Base-by-base conservation (phyloP, 2,329 filamentous ascomycete genomes). In the Aspergillus fructus region DNA sequence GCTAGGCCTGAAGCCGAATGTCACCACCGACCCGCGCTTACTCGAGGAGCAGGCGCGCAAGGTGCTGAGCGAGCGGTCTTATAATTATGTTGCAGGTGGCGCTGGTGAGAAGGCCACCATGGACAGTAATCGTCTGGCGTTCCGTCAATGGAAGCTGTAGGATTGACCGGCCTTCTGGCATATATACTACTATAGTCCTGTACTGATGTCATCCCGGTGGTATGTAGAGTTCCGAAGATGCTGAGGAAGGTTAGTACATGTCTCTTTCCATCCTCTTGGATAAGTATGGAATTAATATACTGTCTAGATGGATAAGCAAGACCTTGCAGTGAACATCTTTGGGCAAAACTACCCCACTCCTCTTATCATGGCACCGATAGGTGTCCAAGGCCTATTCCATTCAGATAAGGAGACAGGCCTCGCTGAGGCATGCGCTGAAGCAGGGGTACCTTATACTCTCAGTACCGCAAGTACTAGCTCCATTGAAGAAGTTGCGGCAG, bases 321-420 rank as follows among this genome's bases (percentile, higher is more conserved):
- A 85, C 56, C 69, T 85, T n/a, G 73, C 72, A 6, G 74, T 83
- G 3, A 74, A 80, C 43, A 67, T 87, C 0, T 85, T 87, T 40
- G 80, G 79, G 1, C 70, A 74, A 34, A 71, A 71, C 46, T 78
- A 82, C 49, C 71, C 76, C 3, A 78, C 74, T 15, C 86, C 86
- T 0, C 62, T 89, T 1, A 68, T 89, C 2, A 82, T 88, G 66
- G 88, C 87, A 1, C 89, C 89, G 0, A 79, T 91, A 2, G 89
- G 89, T 0, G 86, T 90, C 0, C 87, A 91, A 64, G 77, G 77
- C 2, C 85, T 89, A 33, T 86, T 89, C 67, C 87, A 92, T 63
- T 68, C 76, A 0, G 85, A 89, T 62, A 84, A 79, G 13, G 89
- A 92, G 66, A 77, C 81, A 1, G 88, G 85, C 0, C 81, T 85